phyloP scores from a whole-genome alignment of 2,329 filamentous ascomycete species.

The Ciborinia camelliae region DNA sequence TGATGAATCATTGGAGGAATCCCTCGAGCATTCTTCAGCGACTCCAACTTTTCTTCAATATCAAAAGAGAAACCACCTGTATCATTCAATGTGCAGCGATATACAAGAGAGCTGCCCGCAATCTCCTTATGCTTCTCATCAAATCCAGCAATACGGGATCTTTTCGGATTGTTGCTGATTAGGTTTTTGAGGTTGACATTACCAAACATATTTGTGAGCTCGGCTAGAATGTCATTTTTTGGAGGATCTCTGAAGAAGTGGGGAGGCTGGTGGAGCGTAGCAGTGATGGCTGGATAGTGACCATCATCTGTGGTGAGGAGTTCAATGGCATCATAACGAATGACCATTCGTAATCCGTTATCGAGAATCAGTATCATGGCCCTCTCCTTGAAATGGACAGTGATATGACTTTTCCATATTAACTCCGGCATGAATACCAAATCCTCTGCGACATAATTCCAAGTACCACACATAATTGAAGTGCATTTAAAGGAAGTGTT shows the following conservation, averaged over 20 bases:
- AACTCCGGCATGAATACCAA: constrained; percentile 44
- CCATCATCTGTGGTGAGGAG: constrained; percentile 44
- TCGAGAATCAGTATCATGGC: constrained; percentile 42
- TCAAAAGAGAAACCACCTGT: constrained; percentile 26
- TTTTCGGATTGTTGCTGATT: constrained; percentile 26
- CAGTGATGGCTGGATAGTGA: constrained; percentile 41
- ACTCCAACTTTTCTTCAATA: constrained; percentile 31
- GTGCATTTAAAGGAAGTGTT: constrained; percentile 36
- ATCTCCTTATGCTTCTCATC: constrained; percentile 40
- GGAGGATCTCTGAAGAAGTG: constrained; percentile 42
- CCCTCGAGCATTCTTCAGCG: constrained; percentile 34
- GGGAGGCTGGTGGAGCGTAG: constrained; percentile 52
- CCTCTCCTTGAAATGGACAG: constrained; percentile 38
- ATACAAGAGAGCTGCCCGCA: constrained; percentile 49
- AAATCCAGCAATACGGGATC: constrained; percentile 36
- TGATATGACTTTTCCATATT: constrained; percentile 42
- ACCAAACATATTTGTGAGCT: constrained; percentile 11
- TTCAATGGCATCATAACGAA: constrained; percentile 20
- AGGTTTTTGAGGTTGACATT: neutral
- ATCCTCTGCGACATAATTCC: constrained; percentile 40
- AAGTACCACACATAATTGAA: constrained; percentile 43
- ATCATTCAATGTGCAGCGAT: constrained; percentile 41
- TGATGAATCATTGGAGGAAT: constrained; percentile 36
- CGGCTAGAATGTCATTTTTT: constrained; percentile 18
- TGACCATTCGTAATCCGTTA: constrained; percentile 49